Conservation (phyloP, 441 rosid genomes). For the Geranium incanum region DNA sequence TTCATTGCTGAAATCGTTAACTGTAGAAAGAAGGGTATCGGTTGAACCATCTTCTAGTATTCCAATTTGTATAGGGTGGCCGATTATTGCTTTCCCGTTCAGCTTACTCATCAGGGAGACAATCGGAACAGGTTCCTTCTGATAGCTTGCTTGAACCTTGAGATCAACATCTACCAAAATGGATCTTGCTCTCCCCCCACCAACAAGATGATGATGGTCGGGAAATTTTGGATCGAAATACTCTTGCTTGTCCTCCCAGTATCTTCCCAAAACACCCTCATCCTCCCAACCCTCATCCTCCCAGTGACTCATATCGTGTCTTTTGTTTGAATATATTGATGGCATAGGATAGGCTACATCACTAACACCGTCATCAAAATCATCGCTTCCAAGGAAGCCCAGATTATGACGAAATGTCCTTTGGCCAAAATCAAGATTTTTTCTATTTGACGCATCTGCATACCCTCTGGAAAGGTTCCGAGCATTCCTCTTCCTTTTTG, state of each 20-base stretch:
- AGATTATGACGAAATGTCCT: conserved; percentile 28
- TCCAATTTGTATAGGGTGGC: conserved; percentile 76
- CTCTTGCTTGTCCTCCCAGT: conserved; percentile 36
- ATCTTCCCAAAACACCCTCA: conserved; percentile 29
- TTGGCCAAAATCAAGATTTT: neutral
- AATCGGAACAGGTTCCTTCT: conserved; percentile 68
- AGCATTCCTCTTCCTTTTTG: conserved; percentile 76
- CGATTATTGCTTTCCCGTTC: conserved; percentile 79
- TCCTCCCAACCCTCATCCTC: conserved; percentile 48
- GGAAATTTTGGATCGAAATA: conserved; percentile 33
- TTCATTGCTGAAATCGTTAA: conserved; percentile 36
- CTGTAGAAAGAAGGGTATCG: conserved; percentile 26
- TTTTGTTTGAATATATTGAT: conserved; percentile 34
- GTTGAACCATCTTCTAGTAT: conserved; percentile 66
- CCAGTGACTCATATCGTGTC: conserved; percentile 35
- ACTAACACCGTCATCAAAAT: conserved; percentile 20
- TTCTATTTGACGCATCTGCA: conserved; percentile 24
- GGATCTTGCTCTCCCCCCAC: conserved; percentile 27
- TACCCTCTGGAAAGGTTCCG: conserved; percentile 57
- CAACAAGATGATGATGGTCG: conserved; percentile 22
- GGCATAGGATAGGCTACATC: conserved; percentile 33
- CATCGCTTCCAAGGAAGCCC: conserved; percentile 29
- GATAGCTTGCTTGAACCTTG: conserved; percentile 76
- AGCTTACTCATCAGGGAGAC: conserved; percentile 75
- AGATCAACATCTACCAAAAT: conserved; percentile 71